Base-by-base conservation (phyloP, 164 flowering plant genomes). In the Akebia trifoliata region DNA sequence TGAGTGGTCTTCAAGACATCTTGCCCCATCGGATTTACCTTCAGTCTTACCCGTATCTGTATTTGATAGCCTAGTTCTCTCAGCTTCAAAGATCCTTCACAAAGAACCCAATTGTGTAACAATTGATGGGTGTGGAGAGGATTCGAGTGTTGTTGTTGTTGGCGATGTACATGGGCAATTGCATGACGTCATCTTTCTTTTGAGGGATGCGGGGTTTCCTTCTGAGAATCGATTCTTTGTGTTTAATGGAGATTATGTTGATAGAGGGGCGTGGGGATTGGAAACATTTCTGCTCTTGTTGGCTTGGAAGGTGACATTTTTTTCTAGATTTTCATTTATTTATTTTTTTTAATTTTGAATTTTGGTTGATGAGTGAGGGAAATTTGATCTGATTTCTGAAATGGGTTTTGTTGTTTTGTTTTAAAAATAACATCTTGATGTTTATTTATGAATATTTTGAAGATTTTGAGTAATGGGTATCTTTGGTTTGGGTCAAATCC, bases 191-290 rank as follows among this genome's bases (percentile, higher is more conserved):
- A 46, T 87, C 32, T 81, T 69, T 48, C 72, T 93, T 6, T 43
- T 93, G 32, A 45, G 30, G 4, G 78, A 79, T 50, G 95, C 95
- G 7, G 97, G 97, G 1, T 81, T 74, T 37, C 96, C 96, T 2
- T 69, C 78, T 0, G 74, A 86, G 1, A 67, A 79, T 50, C 76
- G 88, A 6, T 61, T 84, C 46, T 93, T 71, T 46, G 95, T 93
- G 35, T 93, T 93, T 66, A 93, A 93, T 64, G 99, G 99, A 0
- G 97, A 93, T 77, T 93, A 93, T 59, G 99, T 93, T 0, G 99
- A 93, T 56, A 63, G 99, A 39, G 99, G 99, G 0, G 96, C 97
- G 2, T 93, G 99, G 99, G 99, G 99, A 25, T 81, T 93, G 8
- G 99, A 93, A 62, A 83, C 90, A 2, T 93, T 87, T 50, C 64